phyloP scores from a whole-genome alignment of 257 asterid genomes.

The Thymus quinquecostatus region DNA sequence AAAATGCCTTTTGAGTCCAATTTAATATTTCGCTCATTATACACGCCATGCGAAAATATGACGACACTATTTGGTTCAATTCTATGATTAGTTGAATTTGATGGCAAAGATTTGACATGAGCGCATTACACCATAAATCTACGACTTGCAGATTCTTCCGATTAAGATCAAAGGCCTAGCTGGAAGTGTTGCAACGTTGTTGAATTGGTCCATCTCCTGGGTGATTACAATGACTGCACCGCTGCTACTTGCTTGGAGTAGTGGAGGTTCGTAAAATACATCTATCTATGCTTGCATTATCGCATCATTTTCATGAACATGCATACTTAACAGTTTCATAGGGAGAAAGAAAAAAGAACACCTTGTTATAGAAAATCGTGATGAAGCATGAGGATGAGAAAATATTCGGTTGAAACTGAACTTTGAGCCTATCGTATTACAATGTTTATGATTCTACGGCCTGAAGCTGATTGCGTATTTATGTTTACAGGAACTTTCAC shows the following conservation, averaged over 20 bases:
- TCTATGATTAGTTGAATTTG: background rate
- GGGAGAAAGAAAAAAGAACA: background rate
- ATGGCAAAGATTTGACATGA: background rate
- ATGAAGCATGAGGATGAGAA: background rate
- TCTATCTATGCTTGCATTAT: constrained; percentile 1
- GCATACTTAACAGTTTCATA: background rate
- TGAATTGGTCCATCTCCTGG: constrained; percentile 79
- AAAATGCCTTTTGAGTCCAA: too few relatives aligned
- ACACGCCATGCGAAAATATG: too few relatives aligned
- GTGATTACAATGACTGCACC: constrained; percentile 75
- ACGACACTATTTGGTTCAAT: background rate
- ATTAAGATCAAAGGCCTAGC: constrained; percentile 82
- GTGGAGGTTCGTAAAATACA: constrained; percentile 55
- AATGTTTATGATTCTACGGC: too few relatives aligned
- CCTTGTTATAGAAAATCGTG: background rate
- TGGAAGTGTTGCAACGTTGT: constrained; percentile 86
- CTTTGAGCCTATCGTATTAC: too few relatives aligned
- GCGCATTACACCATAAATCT: background rate
- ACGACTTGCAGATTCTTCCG: constrained; percentile 70
- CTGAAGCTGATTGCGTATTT: background rate
- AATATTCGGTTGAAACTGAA: too few relatives aligned
- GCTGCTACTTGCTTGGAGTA: constrained; percentile 74
- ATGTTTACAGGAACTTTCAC: constrained; percentile 67
- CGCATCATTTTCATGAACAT: background rate
- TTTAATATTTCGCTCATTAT: too few relatives aligned